phyloP scores from a whole-genome alignment of 2,329 filamentous ascomycete genomes.

The Lachnellula arida region DNA sequence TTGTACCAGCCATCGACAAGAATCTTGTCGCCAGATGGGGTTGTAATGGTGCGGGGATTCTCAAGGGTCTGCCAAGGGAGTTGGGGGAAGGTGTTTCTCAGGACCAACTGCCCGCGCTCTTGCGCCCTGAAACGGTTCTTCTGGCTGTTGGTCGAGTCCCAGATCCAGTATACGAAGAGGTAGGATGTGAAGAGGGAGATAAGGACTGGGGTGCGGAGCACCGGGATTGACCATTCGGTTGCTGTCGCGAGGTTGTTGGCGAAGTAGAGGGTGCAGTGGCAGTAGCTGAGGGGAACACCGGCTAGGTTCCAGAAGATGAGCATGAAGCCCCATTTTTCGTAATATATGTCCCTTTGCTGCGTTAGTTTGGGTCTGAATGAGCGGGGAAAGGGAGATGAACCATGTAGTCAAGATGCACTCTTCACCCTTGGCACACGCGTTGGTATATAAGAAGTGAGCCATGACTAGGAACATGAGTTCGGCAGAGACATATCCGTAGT shows the following conservation, averaged over 20 bases:
- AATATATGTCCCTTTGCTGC: constrained; percentile 77
- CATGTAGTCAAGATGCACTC: constrained; percentile 86
- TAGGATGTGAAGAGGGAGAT: constrained; percentile 62
- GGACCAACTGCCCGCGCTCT: constrained; percentile 65
- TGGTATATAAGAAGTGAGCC: constrained; percentile 88
- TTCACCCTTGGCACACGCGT: constrained; percentile 88
- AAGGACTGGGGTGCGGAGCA: constrained; percentile 54
- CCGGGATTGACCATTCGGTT: constrained; percentile 60
- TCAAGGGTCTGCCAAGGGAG: constrained; percentile 79
- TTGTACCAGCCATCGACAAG: constrained; percentile 85
- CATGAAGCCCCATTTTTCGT: constrained; percentile 97
- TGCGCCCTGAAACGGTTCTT: constrained; percentile 87
- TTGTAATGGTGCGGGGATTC: constrained; percentile 74
- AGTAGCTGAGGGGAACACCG: constrained; percentile 85
- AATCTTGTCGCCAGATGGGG: constrained; percentile 68
- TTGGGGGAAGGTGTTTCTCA: constrained; percentile 80
- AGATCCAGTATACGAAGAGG: constrained; percentile 81
- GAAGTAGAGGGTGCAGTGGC: constrained; percentile 87
- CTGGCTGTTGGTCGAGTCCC: constrained; percentile 88
- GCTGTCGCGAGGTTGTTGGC: constrained; percentile 72
- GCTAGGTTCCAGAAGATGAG: constrained; percentile 97
- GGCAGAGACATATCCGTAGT: constrained; percentile 77
- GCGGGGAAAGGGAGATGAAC: constrained; percentile 32
- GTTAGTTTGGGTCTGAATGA: neutral
- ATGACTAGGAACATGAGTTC: constrained; percentile 80